phyloP scores from a whole-genome alignment of 768 basidiomycete species.

The Phanerochaete carnosa region DNA sequence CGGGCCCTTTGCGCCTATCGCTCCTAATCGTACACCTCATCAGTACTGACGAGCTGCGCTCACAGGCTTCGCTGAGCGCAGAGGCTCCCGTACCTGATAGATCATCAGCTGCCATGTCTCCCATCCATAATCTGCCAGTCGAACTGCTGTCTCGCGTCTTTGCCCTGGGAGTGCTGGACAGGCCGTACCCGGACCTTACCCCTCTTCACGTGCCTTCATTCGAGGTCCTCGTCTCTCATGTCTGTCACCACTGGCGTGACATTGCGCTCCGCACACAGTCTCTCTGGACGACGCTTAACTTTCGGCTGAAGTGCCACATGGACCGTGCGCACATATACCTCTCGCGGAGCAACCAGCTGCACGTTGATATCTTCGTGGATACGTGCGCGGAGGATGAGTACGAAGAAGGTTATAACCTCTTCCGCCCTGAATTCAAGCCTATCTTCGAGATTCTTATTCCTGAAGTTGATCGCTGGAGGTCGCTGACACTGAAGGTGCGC shows the following conservation, averaged over 20 bases:
- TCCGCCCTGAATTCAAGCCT: conserved; percentile 42
- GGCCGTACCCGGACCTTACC: conserved; percentile 39
- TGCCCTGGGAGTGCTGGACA: conserved; percentile 41
- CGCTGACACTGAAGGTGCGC: conserved; percentile 58
- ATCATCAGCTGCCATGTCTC: conserved; percentile 13
- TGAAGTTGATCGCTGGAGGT: conserved; percentile 50
- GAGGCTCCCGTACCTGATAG: background rate
- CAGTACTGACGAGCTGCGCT: background rate
- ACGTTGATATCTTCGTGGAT: conserved; percentile 54
- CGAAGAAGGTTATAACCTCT: conserved; percentile 48
- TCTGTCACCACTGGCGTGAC: conserved; percentile 54
- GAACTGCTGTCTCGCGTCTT: conserved; percentile 40
- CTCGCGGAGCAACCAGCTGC: conserved; percentile 26
- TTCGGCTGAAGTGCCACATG: conserved; percentile 49
- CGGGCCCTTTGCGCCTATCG: background rate
- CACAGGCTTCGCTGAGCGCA: background rate
- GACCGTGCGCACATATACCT: conserved; percentile 45
- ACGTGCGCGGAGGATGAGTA: conserved; percentile 49
- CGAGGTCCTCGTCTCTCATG: conserved; percentile 55
- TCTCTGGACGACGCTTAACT: conserved; percentile 53
- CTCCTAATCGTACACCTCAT: no score
- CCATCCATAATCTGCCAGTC: conserved; percentile 28
- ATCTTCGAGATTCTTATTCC: conserved; percentile 35
- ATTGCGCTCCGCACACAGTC: conserved; percentile 47
- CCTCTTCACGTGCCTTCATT: conserved; percentile 41